Percentiles rank a stretch among this genome's conserved stretches.
phyloP scores from a whole-genome alignment of 306 rosid species.

The Cicer cuneatum region DNA sequence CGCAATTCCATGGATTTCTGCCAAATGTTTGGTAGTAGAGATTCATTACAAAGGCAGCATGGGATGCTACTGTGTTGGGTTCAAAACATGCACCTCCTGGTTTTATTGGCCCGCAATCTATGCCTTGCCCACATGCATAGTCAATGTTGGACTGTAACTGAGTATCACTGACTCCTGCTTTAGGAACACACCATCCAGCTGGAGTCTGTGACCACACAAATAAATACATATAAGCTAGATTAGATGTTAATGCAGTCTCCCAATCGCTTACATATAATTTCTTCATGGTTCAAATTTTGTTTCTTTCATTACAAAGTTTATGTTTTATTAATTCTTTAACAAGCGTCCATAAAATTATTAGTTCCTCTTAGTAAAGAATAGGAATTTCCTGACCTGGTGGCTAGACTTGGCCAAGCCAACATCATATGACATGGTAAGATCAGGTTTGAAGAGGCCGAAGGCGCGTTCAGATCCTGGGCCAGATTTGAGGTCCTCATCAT shows the following conservation, averaged over 20 bases:
- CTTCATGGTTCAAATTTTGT: too few relatives aligned
- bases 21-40: conserved; percentile 71
- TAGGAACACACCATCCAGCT: conserved; percentile 80
- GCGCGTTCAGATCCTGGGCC: conserved; percentile 80
- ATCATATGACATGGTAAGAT: conserved; percentile 69
- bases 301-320: too few relatives aligned
- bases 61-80: conserved; percentile 76
- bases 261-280: too few relatives aligned
- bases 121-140: conserved; percentile 78
- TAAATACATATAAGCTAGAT: too few relatives aligned
- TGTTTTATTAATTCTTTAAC: too few relatives aligned
- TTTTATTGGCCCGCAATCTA: conserved; percentile 82
- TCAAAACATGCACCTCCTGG: conserved; percentile 87
- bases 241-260: too few relatives aligned
- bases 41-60: conserved; percentile 93
- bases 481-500: conserved; percentile 77
- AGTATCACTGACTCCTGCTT: conserved; percentile 62
- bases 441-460: conserved; percentile 76
- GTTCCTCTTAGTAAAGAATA: background rate
- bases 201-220: conserved; percentile 45
- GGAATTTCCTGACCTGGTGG: conserved; percentile 58
- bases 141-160: conserved; percentile 77
- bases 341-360: too few relatives aligned
- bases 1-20: conserved; percentile 75
- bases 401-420: conserved; percentile 73